Evolutionary conservation across 1,284 basidiomycete genomes (phyloP).

Genomic region (Cutaneotrichosporon arboriforme): DNA sequence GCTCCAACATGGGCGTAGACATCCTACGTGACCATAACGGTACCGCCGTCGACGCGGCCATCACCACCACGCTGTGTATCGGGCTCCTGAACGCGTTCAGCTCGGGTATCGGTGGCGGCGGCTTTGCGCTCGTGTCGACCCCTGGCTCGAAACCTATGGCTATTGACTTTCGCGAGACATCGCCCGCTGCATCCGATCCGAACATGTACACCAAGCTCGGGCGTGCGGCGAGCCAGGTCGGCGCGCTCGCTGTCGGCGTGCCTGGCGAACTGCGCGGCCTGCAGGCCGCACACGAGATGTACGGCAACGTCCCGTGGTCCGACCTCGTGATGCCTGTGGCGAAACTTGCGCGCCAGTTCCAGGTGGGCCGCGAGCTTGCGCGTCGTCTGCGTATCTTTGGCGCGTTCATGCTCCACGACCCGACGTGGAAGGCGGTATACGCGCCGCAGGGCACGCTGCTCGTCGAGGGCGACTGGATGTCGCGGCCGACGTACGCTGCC

Average conservation of each 20-base stretch:
- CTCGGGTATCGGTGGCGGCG: constrained; percentile 78
- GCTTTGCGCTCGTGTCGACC: constrained; percentile 81
- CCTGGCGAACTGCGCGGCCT: constrained; percentile 82
- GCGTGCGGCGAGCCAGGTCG: constrained; percentile 63
- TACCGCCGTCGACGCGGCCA: constrained; percentile 82
- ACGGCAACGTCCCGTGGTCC: constrained; percentile 62
- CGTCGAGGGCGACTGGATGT: constrained; percentile 67
- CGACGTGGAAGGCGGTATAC: constrained; percentile 74
- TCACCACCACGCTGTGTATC: constrained; percentile 72
- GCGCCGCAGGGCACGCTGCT: constrained; percentile 68
- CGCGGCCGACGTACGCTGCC: constrained; percentile 54
- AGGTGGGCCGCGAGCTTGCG: constrained; percentile 67
- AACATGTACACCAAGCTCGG: constrained; percentile 74
- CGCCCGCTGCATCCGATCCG: constrained; percentile 63
- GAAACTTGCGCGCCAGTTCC: constrained; percentile 64
- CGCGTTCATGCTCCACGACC: constrained; percentile 64
- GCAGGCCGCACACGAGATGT: constrained; percentile 37
- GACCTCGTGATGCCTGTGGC: constrained; percentile 69
- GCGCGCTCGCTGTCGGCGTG: constrained; percentile 75
- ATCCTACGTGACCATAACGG: constrained; percentile 69
- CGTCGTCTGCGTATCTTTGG: constrained; percentile 59
- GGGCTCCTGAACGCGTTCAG: constrained; percentile 88
- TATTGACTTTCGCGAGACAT: constrained; percentile 84
- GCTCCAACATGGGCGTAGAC: constrained; percentile 74
- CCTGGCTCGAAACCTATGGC: constrained; percentile 55